Evolutionary conservation across 2,329 filamentous ascomycete genomes (phyloP), one percentile per base, ranked within the genome.

Genomic region (Fusarium incarnatum): DNA sequence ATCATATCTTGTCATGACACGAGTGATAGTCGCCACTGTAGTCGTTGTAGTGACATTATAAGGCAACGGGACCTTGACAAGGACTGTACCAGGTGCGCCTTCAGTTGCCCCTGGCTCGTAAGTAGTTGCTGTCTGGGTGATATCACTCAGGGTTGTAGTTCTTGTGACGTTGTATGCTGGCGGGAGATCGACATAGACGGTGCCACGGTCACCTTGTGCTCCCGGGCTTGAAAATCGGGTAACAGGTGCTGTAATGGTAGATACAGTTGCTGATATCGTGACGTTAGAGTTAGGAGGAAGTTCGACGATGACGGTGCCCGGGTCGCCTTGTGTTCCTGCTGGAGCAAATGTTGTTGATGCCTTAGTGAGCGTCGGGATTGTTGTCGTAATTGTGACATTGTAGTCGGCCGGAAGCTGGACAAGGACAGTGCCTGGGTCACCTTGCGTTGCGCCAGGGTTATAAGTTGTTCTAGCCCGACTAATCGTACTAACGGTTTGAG

Each of bases 31-130:
- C 28, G 48, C 52, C 7, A 69, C 30, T 16, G 13, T 18, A 7
- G 53, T 60, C 2, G 64, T 67, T 5, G 22, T n/a, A 2, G 64
- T 67, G 4, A 67, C 61, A 34, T 67, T 67, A 5, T 55, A 64
- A 8, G 60, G 32, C 6, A 56, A 50, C 27, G 64, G 64, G 5
- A 66, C 34, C 16, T 67, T 50, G 9, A 67, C 40, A 3, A 41
- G 40, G 4, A 67, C n/a, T 3, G 64, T 67, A 10, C 56, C 55
- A 1, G 64, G 64, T 4, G 65, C 61, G 3, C 58, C 61, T 8
- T 32, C n/a, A n/a, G 58, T 50, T 32, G 30, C 30, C 0, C 30
- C 30, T 16, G 30, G 30, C 30, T 32, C 13, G 13, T 32, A 32
- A 15, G 30, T 16, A 32, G 30, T 32, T 32, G 13, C 30, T 16